Conservation (phyloP, 1,284 basidiomycete species). For the Gomphus sp. region DNA sequence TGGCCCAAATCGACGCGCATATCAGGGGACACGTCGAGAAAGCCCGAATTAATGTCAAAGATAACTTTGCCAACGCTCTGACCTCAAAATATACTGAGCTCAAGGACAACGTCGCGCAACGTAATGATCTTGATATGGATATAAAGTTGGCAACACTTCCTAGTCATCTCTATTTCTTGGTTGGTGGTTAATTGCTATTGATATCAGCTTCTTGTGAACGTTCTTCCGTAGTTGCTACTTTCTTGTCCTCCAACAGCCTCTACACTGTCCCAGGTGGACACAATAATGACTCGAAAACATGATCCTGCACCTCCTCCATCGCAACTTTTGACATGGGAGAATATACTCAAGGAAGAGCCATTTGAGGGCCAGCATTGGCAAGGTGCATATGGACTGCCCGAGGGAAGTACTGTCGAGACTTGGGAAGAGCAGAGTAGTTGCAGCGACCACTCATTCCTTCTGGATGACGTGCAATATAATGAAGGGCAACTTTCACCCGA, state of each 20-base stretch:
- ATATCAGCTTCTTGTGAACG: background rate
- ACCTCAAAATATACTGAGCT: conserved; percentile 39
- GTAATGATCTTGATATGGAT: conserved; percentile 52
- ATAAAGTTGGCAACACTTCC: conserved; percentile 57
- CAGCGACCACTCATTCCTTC: conserved; percentile 38
- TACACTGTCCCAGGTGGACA: conserved; percentile 41
- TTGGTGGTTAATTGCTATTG: conserved; percentile 24
- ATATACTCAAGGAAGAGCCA: conserved; percentile 69
- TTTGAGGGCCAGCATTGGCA: conserved; percentile 76
- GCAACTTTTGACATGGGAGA: conserved; percentile 28
- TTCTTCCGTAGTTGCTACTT: conserved; percentile 37
- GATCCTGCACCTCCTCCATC: background rate
- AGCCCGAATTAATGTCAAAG: conserved; percentile 56
- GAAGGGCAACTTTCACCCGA: background rate
- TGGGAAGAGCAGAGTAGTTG: conserved; percentile 32
- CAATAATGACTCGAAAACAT: conserved; percentile 26
- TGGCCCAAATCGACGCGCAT: conserved; percentile 42
- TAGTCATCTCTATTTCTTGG: conserved; percentile 62
- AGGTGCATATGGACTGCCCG: conserved; percentile 41
- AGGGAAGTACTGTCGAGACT: conserved; percentile 31
- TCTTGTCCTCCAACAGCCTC: conserved; percentile 38
- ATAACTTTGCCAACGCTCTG: conserved; percentile 50
- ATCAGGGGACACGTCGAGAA: conserved; percentile 58
- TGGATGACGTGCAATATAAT: conserved; percentile 17
- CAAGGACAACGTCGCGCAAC: conserved; percentile 35